Percentiles rank a stretch among this genome's conserved stretches.
Evolutionary conservation across 306 rosid species (phyloP).

Genomic region (Malus domestica): ASM211411v1 NC_041804.1:9213501-9214000

Average conservation of each 20-base stretch:
- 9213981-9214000: background rate
- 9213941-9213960: too few relatives aligned
- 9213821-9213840: too few relatives aligned
- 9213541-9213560: background rate
- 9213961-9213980: too few relatives aligned
- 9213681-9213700: background rate
- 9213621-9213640: conserved; percentile 50
- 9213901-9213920: too few relatives aligned
- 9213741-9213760: background rate
- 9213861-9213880: too few relatives aligned
- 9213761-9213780: background rate
- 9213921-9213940: too few relatives aligned
- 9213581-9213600: background rate
- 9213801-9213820: background rate
- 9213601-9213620: conserved; percentile 44
- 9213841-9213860: too few relatives aligned
- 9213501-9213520: background rate
- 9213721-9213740: background rate
- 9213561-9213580: background rate
- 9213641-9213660: conserved; percentile 41
- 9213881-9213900: too few relatives aligned
- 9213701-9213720: background rate
- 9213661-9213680: conserved; percentile 18
- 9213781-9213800: background rate
- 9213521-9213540: background rate